Percentiles rank a stretch among this genome's conserved stretches.
These are phyloP conservation scores for Leptodontidium sp. DNA, from an alignment of 2,329 filamentous ascomycete species.

Conservation along the genomic window DNA sequence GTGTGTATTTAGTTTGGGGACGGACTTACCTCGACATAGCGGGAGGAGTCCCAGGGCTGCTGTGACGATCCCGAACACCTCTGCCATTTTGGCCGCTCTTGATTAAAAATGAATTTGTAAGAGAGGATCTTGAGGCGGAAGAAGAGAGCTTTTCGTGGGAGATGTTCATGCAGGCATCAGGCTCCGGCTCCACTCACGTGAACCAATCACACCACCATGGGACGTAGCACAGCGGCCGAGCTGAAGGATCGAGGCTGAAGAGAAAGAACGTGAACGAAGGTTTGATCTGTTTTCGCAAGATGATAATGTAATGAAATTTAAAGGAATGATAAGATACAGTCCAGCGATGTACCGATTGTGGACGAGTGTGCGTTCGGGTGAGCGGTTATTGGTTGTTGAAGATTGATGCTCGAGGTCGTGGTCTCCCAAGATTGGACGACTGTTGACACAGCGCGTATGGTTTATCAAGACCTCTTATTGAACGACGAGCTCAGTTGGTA, in stretches of 20 bases:
- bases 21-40: conserved; percentile 40
- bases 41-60: conserved; percentile 39
- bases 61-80: conserved; percentile 39
- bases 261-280: not conserved
- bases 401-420: conserved; percentile 11
- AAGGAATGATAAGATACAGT: not conserved
- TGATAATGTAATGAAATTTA: not conserved
- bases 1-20: not conserved
- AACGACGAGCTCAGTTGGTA: not conserved
- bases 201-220: conserved; percentile 22
- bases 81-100: conserved; percentile 30
- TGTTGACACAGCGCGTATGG: not conserved
- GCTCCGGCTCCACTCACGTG: conserved; percentile 27
- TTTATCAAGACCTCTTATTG: not conserved
- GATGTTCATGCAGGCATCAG: conserved; percentile 23
- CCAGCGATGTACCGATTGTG: not conserved
- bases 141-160: conserved; percentile 8
- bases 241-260: conserved; percentile 2
- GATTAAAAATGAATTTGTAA: not conserved
- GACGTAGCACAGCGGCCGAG: conserved; percentile 7
- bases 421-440: conserved; percentile 14
- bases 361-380: not conserved
- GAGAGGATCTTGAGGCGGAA: not conserved
- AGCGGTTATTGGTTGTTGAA: not conserved
- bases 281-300: not conserved